Evolutionary conservation across 805 yeast species (phyloP).

Genomic region (Saccharomyces paradoxus): DNA sequence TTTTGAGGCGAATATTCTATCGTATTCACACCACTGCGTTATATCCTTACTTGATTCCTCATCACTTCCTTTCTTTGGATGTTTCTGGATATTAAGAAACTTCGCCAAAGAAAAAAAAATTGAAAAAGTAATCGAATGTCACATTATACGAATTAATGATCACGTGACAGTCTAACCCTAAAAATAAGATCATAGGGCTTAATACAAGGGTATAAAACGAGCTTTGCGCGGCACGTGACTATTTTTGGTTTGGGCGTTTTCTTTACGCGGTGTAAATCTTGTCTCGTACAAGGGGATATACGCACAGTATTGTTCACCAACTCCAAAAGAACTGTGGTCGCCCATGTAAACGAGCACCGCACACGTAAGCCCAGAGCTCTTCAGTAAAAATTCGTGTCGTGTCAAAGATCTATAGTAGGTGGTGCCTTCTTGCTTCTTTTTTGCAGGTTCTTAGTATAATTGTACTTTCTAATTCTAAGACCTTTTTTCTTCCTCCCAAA

Average conservation of each 20-base stretch:
- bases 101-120: neutral
- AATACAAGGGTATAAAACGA: neutral
- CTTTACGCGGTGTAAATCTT: neutral
- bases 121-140: neutral
- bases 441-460: neutral
- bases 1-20: neutral
- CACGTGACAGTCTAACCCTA: neutral
- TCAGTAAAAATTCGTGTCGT: neutral
- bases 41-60: neutral
- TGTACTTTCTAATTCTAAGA: neutral
- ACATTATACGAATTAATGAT: neutral
- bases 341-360: neutral
- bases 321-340: neutral
- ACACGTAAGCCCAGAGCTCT: neutral
- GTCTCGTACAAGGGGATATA: neutral
- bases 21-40: neutral
- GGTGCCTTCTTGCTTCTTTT: neutral
- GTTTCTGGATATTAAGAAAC: neutral
- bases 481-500: neutral
- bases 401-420: neutral
- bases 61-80: neutral
- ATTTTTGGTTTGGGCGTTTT: neutral
- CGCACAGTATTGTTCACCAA: neutral
- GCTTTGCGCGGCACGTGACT: neutral
- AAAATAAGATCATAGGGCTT: neutral